Base-by-base conservation (phyloP, 257 asterid genomes). In the Eustoma russellianum region DNA sequence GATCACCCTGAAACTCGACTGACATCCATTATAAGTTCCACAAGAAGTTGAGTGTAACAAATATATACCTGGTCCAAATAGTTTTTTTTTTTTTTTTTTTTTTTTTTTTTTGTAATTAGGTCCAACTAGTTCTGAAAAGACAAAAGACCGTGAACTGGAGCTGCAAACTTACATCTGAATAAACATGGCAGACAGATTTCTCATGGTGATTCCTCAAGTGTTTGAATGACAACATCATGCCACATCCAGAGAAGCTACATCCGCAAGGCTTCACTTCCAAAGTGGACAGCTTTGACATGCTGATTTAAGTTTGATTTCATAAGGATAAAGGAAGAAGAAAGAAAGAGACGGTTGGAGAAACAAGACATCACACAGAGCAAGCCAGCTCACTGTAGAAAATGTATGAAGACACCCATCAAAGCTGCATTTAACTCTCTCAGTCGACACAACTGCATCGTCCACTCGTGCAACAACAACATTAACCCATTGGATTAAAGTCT, bases 171-270 rank as follows among this genome's bases (percentile, higher is more conserved):
- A 87, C 98, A 0, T 57, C 70, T 9, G 81, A 77, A 65, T 68
- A 82, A 28, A 70, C 59, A 64, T 91, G 98, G 75, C 74, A 60
- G 17, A 85, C 90, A 1, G 97, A 79, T 54, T 67, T 74, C 66
- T 91, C 98, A 44, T 91, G 98, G 10, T 74, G 81, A 74, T 91
- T 84, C 72, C 96, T 75, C 53, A 84, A 97, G 3, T 91, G 98
- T 65, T 87, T 91, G 80, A 73, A 91, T 10, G 96, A 60, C 45
- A 87, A 91, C 60, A 48, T 77, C 94, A 54, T 66, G 52, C 76
- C 52, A 77, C 98, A 91, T 4, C 83, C 83, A 24, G 79, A 65
- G 28, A 81, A 57, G 33, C 86, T 41, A 53, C 98, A 91, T 28
- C 59, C 12, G 58, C 77, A 87, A 45, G 92, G 92, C 56, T 73